A percentile compares a stretch with the other conserved stretches of the same genome.
phyloP scores from a whole-genome alignment of 768 basidiomycete species.

The Naganishia randhawae region DNA sequence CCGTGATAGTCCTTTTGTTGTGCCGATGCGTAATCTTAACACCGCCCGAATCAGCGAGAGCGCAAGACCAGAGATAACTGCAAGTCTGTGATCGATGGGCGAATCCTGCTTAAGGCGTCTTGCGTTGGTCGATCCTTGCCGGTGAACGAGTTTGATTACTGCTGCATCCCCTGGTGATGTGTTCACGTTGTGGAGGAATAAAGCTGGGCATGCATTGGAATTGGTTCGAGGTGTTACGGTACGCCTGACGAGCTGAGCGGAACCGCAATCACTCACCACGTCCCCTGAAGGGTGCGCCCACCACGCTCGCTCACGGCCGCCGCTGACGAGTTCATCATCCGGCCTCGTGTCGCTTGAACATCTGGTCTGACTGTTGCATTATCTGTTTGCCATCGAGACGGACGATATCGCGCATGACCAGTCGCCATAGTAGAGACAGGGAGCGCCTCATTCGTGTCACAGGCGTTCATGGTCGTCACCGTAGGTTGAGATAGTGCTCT shows the following conservation, averaged over 20 bases:
- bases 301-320: background rate
- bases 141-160: background rate
- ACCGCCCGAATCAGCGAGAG: background rate
- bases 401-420: too few relatives aligned
- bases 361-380: too few relatives aligned
- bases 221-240: too few relatives aligned
- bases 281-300: background rate
- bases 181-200: background rate
- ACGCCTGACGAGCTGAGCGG: too few relatives aligned
- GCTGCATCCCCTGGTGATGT: background rate
- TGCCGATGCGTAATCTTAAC: background rate
- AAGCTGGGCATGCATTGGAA: too few relatives aligned
- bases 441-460: too few relatives aligned
- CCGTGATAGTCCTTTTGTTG: background rate
- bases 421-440: too few relatives aligned
- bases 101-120: background rate
- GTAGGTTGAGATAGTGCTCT: background rate
- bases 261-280: too few relatives aligned
- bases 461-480: background rate
- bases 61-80: background rate
- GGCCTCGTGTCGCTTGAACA: background rate
- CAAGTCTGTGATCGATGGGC: background rate
- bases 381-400: too few relatives aligned
- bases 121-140: background rate
- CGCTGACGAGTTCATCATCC: slow-evolving; percentile 8